Conservation (phyloP, 2,329 filamentous ascomycete genomes). For the Aspergillus sp. region DNA sequence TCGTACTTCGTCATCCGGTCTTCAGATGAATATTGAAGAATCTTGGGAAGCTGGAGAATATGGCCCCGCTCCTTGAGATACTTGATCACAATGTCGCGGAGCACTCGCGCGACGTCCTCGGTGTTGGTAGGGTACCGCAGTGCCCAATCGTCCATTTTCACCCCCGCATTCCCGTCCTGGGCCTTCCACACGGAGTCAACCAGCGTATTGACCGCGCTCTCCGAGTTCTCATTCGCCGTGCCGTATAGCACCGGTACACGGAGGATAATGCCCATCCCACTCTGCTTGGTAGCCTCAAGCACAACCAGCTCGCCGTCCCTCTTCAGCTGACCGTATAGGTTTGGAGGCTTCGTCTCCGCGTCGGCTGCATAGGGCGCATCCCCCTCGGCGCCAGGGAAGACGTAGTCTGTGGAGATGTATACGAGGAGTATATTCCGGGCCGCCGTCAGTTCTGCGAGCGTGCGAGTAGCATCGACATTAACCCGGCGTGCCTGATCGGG, state of each 20-base stretch:
- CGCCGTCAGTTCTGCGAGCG: constrained; percentile 66
- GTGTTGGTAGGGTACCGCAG: constrained; percentile 85
- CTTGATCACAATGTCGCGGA: constrained; percentile 68
- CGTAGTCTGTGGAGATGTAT: constrained; percentile 71
- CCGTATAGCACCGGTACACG: constrained; percentile 85
- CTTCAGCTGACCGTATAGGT: constrained; percentile 76
- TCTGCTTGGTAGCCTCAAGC: constrained; percentile 57
- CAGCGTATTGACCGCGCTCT: constrained; percentile 81
- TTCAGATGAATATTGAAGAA: constrained; percentile 85
- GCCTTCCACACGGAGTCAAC: constrained; percentile 75
- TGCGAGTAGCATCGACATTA: constrained; percentile 70
- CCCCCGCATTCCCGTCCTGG: constrained; percentile 59
- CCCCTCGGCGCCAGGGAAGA: constrained; percentile 75
- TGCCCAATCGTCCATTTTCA: constrained; percentile 85
- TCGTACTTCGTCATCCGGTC: constrained; percentile 87
- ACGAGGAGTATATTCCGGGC: constrained; percentile 54
- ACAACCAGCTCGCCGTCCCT: constrained; percentile 70
- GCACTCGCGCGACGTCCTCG: constrained; percentile 79
- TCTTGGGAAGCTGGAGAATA: constrained; percentile 59
- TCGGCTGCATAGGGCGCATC: constrained; percentile 77
- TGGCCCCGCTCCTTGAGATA: constrained; percentile 58
- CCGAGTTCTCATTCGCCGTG: constrained; percentile 64
- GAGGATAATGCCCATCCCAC: constrained; percentile 66
- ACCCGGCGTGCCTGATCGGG: constrained; percentile 71
- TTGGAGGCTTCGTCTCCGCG: constrained; percentile 67